A percentile compares a stretch with the other conserved stretches of the same genome.
phyloP scores from a whole-genome alignment of 495 filamentous ascomycete species.

The Lophiotrema nucula region DNA sequence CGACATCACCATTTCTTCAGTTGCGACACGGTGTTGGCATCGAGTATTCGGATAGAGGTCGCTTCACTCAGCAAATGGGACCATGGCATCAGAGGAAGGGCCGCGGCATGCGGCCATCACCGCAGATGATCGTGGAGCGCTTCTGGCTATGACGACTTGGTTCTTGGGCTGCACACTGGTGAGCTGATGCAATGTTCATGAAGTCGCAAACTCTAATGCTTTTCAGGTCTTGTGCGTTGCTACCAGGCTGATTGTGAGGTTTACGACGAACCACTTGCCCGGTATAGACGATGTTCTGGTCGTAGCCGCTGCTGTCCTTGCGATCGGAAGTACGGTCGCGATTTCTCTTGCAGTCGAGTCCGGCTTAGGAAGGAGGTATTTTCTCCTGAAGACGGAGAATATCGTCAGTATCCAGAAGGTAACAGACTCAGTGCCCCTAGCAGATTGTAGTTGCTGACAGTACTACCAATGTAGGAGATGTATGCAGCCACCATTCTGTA shows the following conservation, averaged over 20 bases:
- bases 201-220: too few species aligned
- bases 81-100: too few species aligned
- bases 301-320: slow-evolving; percentile 3
- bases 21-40: too few species aligned
- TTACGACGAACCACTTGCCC: slow-evolving; percentile 11
- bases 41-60: too few species aligned
- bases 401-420: slow-evolving; percentile 3
- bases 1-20: too few species aligned
- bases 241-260: slow-evolving; percentile 5
- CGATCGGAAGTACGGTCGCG: slow-evolving; percentile 7
- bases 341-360: slow-evolving; percentile 5
- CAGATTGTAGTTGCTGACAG: too few species aligned
- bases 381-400: neutral
- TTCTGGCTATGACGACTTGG: slow-evolving; percentile 18
- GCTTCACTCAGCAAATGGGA: too few species aligned
- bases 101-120: slow-evolving; percentile 15
- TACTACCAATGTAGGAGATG: slow-evolving; percentile 3
- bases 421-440: too few species aligned
- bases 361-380: neutral
- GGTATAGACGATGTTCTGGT: slow-evolving; percentile 8
- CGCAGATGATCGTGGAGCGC: slow-evolving; percentile 14
- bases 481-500: slow-evolving; percentile 23
- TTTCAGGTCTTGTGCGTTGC: neutral
- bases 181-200: neutral
- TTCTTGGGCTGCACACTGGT: slow-evolving; percentile 14